phyloP scores from a whole-genome alignment of 2,329 filamentous ascomycete species.

The Claviceps sorghi region DNA sequence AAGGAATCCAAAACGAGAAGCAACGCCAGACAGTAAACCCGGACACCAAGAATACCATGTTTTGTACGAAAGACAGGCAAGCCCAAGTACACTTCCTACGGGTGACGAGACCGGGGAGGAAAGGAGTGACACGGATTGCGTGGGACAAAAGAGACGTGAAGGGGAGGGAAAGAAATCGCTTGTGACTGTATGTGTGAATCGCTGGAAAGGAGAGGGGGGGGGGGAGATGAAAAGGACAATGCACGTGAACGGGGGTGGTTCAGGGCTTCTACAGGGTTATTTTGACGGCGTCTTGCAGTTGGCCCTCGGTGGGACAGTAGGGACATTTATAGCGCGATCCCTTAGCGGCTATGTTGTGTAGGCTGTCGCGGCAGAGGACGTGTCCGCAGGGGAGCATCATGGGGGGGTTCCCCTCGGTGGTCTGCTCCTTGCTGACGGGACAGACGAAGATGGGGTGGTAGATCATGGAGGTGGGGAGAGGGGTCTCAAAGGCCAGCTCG shows the following conservation, averaged over 20 bases:
- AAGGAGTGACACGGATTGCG: no score
- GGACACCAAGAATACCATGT: no score
- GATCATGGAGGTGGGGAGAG: constrained; percentile 43
- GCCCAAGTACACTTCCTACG: no score
- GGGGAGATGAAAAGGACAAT: background rate
- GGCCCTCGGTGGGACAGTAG: constrained; percentile 80
- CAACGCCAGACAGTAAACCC: no score
- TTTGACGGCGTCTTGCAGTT: constrained; percentile 59
- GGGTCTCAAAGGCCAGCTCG: constrained; percentile 69
- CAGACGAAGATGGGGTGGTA: constrained; percentile 98
- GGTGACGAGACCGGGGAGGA: no score
- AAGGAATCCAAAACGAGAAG: no score
- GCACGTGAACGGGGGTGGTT: background rate
- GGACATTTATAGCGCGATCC: constrained; percentile 81
- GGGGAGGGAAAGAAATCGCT: no score
- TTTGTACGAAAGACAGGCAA: no score
- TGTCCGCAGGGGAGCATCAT: constrained; percentile 97
- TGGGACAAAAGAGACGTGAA: no score
- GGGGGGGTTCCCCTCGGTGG: constrained; percentile 80
- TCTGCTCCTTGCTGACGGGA: constrained; percentile 92
- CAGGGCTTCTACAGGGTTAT: constrained; percentile 47
- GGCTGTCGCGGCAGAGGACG: constrained; percentile 73
- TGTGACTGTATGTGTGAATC: no score
- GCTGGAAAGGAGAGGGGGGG: no score
- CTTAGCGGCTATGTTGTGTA: constrained; percentile 66